Percentiles rank a stretch among this genome's conserved stretches.
Evolutionary conservation across 1,139 yeast species (phyloP).

Genomic region (Blastobotrys niveus): DNA sequence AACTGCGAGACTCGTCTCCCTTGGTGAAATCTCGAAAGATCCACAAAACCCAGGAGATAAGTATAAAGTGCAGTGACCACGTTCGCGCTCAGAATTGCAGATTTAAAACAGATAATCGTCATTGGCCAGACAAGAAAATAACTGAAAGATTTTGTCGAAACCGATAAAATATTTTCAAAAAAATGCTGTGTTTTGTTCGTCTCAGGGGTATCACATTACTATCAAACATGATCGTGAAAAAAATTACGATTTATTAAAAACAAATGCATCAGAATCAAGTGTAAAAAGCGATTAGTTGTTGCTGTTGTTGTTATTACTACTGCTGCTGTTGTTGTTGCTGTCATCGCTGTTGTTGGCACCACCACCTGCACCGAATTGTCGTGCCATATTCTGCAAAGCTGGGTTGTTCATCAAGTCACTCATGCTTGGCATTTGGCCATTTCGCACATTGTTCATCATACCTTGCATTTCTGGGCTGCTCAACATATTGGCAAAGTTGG

Average conservation of each 20-base stretch:
- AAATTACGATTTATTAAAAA: neutral
- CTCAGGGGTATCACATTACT: neutral
- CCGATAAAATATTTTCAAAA: too few species aligned
- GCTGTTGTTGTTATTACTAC: neutral
- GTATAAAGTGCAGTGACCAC: neutral
- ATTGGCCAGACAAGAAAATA: too few species aligned
- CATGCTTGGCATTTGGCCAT: slow-evolving; percentile 49
- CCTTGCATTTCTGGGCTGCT: slow-evolving; percentile 50
- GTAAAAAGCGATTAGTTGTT: neutral
- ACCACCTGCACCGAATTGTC: slow-evolving; percentile 26
- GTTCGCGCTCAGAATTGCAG: slow-evolving; percentile 25
- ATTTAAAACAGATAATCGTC: slow-evolving; percentile 24
- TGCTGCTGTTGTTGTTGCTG: slow-evolving; percentile 1
- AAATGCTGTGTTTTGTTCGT: neutral
- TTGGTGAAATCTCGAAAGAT: slow-evolving; percentile 18
- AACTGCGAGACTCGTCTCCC: neutral
- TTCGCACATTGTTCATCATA: slow-evolving; percentile 23
- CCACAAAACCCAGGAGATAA: slow-evolving; percentile 3
- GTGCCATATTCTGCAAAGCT: slow-evolving; percentile 58
- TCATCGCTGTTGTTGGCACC: slow-evolving; percentile 1
- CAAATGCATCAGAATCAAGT: slow-evolving; percentile 1
- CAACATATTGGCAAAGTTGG: slow-evolving; percentile 68
- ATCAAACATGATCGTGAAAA: neutral
- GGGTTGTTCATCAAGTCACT: slow-evolving; percentile 77
- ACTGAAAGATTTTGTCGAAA: too few species aligned